Evolutionary conservation across 257 asterid species (phyloP).

Genomic region (Solanum tarapatanum): DNA sequence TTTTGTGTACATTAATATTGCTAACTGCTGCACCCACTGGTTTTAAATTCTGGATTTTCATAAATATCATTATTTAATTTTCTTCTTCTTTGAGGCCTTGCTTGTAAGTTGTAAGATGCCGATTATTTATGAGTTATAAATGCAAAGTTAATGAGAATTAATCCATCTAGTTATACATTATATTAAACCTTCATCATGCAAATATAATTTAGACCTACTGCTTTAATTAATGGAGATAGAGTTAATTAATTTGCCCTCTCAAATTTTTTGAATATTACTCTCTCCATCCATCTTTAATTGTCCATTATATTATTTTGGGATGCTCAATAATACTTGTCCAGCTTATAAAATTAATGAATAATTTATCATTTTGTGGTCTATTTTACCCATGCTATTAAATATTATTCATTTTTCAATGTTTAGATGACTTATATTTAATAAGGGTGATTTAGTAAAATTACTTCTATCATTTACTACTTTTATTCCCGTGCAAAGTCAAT

Average conservation of each 20-base stretch:
- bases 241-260: background rate
- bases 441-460: no score
- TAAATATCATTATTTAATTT: background rate
- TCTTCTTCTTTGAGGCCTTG: background rate
- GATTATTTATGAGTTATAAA: background rate
- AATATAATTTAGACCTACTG: background rate
- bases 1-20: background rate
- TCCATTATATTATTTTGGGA: no score
- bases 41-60: background rate
- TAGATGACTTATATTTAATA: no score
- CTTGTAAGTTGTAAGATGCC: background rate
- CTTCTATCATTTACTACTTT: no score
- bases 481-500: no score
- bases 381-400: no score
- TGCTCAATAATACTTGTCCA: no score
- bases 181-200: background rate
- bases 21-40: background rate
- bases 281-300: fast-evolving
- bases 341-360: no score
- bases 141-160: background rate
- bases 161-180: background rate
- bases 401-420: no score
- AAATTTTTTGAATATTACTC: background rate
- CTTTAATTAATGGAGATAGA: background rate
- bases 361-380: no score